Evolutionary conservation across 495 filamentous ascomycete genomes (phyloP).

Genomic region (Xylaria flabelliformis): DNA sequence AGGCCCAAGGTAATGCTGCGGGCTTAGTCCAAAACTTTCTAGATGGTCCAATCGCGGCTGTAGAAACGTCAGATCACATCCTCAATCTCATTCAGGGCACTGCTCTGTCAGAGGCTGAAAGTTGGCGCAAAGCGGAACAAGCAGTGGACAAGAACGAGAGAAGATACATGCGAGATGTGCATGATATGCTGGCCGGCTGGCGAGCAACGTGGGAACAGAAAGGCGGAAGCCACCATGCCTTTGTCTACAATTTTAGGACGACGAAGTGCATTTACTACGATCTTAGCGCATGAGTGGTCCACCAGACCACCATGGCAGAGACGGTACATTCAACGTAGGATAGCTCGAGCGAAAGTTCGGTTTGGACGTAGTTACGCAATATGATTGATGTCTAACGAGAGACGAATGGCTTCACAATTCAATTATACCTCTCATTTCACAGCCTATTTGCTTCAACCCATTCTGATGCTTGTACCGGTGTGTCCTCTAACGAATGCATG

Average conservation of each 20-base stretch:
- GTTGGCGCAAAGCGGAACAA: conserved; percentile 85
- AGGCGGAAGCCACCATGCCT: conserved; percentile 64
- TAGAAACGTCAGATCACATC: conserved; percentile 88
- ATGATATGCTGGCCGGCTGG: conserved; percentile 72
- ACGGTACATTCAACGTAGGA: not conserved
- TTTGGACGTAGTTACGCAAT: conserved; percentile 6
- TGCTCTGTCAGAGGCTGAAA: conserved; percentile 78
- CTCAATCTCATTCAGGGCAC: conserved; percentile 80
- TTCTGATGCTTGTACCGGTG: not conserved
- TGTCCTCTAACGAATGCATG: not conserved
- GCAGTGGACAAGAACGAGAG: conserved; percentile 76
- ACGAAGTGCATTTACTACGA: conserved; percentile 79
- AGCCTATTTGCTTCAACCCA: not conserved
- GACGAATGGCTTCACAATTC: conserved; percentile 6
- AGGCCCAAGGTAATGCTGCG: conserved; percentile 69
- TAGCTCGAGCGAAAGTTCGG: not conserved
- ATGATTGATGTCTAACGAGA: conserved; percentile 25
- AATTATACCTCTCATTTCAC: not conserved
- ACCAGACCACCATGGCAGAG: not conserved
- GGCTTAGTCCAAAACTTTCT: conserved; percentile 69
- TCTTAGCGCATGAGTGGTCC: conserved; percentile 55
- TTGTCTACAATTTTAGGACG: conserved; percentile 83
- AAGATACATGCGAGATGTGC: conserved; percentile 85
- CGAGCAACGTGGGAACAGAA: conserved; percentile 64
- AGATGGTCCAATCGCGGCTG: conserved; percentile 80